phyloP scores from a whole-genome alignment of 345 rosid species.

The Aegle marmelos region DNA sequence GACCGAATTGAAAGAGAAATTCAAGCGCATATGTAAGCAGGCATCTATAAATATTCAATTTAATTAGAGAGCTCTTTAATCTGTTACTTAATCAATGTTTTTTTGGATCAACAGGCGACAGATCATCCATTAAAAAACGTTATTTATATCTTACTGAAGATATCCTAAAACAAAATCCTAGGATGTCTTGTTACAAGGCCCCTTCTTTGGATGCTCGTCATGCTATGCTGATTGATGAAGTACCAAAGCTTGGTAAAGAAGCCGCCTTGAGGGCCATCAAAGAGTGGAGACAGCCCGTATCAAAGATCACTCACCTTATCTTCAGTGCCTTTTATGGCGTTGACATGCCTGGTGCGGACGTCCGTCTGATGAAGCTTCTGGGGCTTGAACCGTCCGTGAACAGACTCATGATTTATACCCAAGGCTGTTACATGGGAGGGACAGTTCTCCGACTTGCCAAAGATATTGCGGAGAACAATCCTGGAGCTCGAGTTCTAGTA shows the following conservation, averaged over 20 bases:
- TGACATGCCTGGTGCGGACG: conserved; percentile 41
- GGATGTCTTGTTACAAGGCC: conserved; percentile 16
- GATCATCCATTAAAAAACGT: conserved; percentile 21
- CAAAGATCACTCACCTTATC: conserved; percentile 37
- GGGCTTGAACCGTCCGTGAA: conserved; percentile 34
- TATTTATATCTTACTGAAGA: conserved; percentile 21
- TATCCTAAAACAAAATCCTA: neutral
- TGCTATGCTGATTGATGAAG: conserved; percentile 22
- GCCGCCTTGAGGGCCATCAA: conserved; percentile 25
- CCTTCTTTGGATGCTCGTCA: conserved; percentile 34
- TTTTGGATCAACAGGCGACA: conserved; percentile 23
- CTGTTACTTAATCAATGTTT: neutral
- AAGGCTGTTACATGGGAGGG: conserved; percentile 24
- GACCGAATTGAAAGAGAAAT: conserved; percentile 32
- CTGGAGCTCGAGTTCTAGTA: neutral
- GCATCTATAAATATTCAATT: neutral
- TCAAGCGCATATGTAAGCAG: conserved; percentile 35
- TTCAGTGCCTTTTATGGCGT: conserved; percentile 33
- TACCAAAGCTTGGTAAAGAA: conserved; percentile 35
- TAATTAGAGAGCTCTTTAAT: too few species aligned
- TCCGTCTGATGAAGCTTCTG: conserved; percentile 36
- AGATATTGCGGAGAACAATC: neutral
- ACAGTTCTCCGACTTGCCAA: neutral
- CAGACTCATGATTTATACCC: conserved; percentile 34
- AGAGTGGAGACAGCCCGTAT: conserved; percentile 28